Conservation (phyloP, 768 basidiomycete genomes). For the Ephemerocybe angulata region DNA sequence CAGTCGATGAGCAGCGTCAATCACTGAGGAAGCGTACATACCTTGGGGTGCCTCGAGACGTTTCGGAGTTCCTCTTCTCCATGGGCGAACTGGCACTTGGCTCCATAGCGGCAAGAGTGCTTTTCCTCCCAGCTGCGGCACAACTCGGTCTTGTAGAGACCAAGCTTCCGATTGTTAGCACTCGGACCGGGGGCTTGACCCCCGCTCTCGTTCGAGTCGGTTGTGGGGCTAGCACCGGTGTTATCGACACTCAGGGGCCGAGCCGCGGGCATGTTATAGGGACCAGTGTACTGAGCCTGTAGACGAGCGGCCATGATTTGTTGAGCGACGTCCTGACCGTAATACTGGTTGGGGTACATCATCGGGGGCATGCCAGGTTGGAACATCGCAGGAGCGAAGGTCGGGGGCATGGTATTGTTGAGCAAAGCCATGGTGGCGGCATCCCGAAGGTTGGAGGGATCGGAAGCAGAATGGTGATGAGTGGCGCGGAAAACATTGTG, state of each 20-base stretch:
- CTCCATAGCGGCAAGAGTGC: conserved; percentile 77
- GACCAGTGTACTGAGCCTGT: conserved; percentile 59
- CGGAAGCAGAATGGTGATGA: conserved; percentile 82
- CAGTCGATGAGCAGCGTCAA: conserved; percentile 12
- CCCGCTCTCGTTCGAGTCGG: conserved; percentile 28
- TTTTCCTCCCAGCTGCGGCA: conserved; percentile 94
- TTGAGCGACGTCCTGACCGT: conserved; percentile 55
- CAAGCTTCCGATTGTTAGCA: conserved; percentile 88
- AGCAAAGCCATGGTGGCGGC: conserved; percentile 63
- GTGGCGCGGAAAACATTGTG: conserved; percentile 67
- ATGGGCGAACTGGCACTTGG: conserved; percentile 92
- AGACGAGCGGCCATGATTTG: conserved; percentile 59
- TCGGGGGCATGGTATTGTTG: conserved; percentile 50
- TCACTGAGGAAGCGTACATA: conserved; percentile 26
- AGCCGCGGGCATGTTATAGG: conserved; percentile 37
- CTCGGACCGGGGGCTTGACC: conserved; percentile 64
- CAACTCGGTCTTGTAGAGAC: conserved; percentile 86
- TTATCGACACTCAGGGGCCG: conserved; percentile 29
- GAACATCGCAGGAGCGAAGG: conserved; percentile 60
- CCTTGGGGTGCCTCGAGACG: conserved; percentile 88
- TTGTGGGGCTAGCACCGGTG: conserved; percentile 36
- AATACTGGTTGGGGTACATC: conserved; percentile 72
- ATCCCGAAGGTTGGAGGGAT: conserved; percentile 74
- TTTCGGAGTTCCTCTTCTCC: conserved; percentile 84
- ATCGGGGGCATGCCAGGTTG: conserved; percentile 30